Conservation (phyloP, 192 early-diverging fungal species). For the Gryganskiella cystojenkinii region DNA sequence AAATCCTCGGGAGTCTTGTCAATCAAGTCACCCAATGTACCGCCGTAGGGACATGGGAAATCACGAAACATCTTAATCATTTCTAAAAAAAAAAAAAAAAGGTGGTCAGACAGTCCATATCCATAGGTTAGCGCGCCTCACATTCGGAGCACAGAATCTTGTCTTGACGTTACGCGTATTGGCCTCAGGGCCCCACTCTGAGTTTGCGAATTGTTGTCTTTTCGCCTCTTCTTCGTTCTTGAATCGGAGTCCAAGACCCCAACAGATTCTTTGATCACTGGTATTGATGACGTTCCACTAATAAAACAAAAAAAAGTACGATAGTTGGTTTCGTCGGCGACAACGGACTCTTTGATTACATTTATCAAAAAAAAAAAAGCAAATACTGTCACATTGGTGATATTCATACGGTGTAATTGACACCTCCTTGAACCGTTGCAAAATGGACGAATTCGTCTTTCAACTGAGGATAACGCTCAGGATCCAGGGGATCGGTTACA, state of each 20-base stretch:
- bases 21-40: conserved; percentile 10
- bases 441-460: conserved; percentile 20
- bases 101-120: too few relatives aligned
- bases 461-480: conserved; percentile 16
- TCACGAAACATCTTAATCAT: background rate
- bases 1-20: conserved; percentile 6
- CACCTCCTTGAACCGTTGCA: conserved; percentile 6
- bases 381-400: background rate
- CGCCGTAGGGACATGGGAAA: conserved; percentile 15
- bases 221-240: conserved; percentile 6
- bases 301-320: background rate
- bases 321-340: too few relatives aligned
- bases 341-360: too few relatives aligned
- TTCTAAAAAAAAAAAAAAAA: too few relatives aligned
- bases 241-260: conserved; percentile 4
- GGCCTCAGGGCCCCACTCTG: conserved; percentile 24
- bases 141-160: too few relatives aligned
- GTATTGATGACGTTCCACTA: conserved; percentile 20
- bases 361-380: background rate
- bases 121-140: too few relatives aligned
- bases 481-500: conserved; percentile 1
- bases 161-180: background rate
- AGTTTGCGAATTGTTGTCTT: conserved; percentile 10
- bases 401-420: conserved; percentile 1
- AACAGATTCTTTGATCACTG: conserved; percentile 26